Conservation (phyloP, 768 basidiomycete genomes). For the Piloderma croceum region DNA sequence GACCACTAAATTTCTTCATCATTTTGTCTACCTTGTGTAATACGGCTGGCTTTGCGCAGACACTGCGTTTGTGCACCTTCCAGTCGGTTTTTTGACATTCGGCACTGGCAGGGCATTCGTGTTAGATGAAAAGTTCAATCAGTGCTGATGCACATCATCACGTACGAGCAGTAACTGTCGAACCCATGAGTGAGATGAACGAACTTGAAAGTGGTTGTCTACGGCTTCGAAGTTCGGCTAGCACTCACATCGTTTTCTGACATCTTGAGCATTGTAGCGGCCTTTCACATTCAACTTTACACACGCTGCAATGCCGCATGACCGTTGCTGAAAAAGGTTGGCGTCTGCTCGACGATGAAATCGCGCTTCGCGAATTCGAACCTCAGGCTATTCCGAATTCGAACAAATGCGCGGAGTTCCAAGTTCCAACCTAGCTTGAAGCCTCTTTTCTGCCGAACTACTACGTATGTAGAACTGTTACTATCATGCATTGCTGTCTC, state of each 20-base stretch:
- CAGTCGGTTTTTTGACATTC: constrained; percentile 16
- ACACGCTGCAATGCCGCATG: no score
- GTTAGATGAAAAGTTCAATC: background rate
- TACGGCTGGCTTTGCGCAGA: constrained; percentile 14
- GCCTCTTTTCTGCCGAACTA: no score
- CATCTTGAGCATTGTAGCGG: constrained; percentile 16
- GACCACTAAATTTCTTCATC: constrained; percentile 10
- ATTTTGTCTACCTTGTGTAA: constrained; percentile 12
- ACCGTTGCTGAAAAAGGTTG: no score
- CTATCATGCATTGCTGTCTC: no score
- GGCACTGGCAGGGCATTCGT: no score
- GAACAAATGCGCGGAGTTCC: no score
- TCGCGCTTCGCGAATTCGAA: no score
- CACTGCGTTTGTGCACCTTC: constrained; percentile 18
- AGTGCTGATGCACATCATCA: background rate
- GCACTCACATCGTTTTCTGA: constrained; percentile 15
- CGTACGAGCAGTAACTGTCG: constrained; percentile 10
- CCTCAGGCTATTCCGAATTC: no score
- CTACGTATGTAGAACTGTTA: no score
- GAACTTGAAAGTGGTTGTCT: background rate
- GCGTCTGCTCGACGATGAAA: no score
- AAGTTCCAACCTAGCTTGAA: no score
- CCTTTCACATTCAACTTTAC: constrained; percentile 13
- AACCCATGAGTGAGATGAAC: no score
- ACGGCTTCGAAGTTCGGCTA: background rate